A percentile compares a stretch with the other conserved stretches of the same genome.
Conservation (phyloP, 2,329 filamentous ascomycete species). For the Beauveria rudraprayagi region DNA sequence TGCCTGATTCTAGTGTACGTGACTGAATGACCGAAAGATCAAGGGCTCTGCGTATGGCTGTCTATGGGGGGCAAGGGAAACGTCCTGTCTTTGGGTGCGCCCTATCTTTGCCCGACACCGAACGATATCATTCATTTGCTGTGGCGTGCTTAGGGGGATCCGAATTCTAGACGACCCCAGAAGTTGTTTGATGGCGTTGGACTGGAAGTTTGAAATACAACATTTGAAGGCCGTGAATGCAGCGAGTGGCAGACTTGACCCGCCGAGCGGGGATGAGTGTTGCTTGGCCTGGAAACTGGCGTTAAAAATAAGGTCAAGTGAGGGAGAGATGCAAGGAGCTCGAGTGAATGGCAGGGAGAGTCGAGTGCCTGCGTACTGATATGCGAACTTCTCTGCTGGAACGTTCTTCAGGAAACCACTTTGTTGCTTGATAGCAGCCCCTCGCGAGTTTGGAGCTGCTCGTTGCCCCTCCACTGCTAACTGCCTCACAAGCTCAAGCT, state of each 20-base stretch:
- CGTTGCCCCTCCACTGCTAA: background rate
- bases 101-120: slow-evolving; percentile 4
- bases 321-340: background rate
- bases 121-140: slow-evolving; percentile 14
- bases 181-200: too few species aligned
- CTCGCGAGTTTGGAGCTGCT: background rate
- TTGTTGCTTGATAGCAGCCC: too few species aligned
- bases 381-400: background rate
- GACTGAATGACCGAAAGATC: slow-evolving; percentile 5
- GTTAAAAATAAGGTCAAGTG: background rate
- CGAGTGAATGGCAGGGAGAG: background rate
- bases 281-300: background rate
- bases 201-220: too few species aligned
- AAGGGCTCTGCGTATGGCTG: background rate
- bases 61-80: too few species aligned
- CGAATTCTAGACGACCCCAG: too few species aligned
- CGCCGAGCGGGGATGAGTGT: background rate
- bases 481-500: background rate
- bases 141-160: too few species aligned
- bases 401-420: background rate
- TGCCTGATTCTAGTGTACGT: too few species aligned
- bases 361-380: background rate
- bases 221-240: background rate
- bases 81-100: too few species aligned
- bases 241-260: background rate